phyloP scores from a whole-genome alignment of 768 basidiomycete genomes.

The Hypsizygus marmoreus region DNA sequence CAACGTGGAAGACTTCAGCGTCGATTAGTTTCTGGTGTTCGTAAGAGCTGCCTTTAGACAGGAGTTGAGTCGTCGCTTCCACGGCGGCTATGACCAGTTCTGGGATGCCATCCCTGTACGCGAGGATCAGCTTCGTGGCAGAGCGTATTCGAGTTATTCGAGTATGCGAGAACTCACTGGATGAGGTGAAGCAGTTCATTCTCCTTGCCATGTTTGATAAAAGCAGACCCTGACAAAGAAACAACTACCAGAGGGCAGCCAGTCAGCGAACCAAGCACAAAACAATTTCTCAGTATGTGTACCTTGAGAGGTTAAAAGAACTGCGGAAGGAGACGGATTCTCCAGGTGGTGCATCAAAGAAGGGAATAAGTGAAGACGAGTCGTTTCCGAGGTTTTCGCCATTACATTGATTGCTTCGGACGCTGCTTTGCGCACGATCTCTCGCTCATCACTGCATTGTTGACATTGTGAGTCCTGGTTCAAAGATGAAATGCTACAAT shows the following conservation, averaged over 20 bases:
- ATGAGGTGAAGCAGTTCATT: slow-evolving; percentile 14
- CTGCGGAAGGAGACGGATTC: slow-evolving; percentile 8
- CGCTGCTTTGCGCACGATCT: slow-evolving; percentile 14
- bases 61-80: slow-evolving; percentile 13
- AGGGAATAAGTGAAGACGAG: slow-evolving; percentile 16
- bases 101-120: slow-evolving; percentile 12
- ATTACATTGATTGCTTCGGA: slow-evolving; percentile 14
- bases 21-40: slow-evolving; percentile 17
- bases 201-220: slow-evolving; percentile 17
- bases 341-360: slow-evolving; percentile 15
- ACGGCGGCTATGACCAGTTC: slow-evolving; percentile 13
- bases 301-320: slow-evolving; percentile 17
- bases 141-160: too few species aligned
- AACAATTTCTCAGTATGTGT: not conserved
- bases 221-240: slow-evolving; percentile 18
- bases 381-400: slow-evolving; percentile 19
- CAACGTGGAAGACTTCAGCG: slow-evolving; percentile 14
- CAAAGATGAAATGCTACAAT: not conserved
- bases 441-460: slow-evolving; percentile 4
- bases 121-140: too few species aligned
- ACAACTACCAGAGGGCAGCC: slow-evolving; percentile 10
- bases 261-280: not conserved
- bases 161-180: slow-evolving; percentile 8
- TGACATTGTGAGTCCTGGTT: not conserved
- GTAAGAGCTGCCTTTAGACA: slow-evolving; percentile 15